Conservation (phyloP, 345 rosid genomes). For the Hibiscus mutabilis region DNA sequence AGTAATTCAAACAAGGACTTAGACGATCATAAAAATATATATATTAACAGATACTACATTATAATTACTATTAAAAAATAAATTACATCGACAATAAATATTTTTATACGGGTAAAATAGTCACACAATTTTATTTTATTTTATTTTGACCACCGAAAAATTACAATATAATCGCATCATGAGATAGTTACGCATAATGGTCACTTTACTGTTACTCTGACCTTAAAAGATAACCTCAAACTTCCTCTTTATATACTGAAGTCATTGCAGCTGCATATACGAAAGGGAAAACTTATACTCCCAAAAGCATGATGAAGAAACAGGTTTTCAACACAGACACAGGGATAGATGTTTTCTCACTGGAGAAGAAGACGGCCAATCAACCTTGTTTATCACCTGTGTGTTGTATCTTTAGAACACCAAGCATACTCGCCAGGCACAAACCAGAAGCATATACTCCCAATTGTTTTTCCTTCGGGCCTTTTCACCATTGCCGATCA, state of each 20-base stretch:
- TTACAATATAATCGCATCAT: no score
- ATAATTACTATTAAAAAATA: no score
- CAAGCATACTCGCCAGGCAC: conserved; percentile 18
- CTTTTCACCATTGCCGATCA: conserved; percentile 8
- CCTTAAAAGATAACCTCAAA: no score
- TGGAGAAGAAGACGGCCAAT: conserved; percentile 1
- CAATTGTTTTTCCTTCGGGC: conserved; percentile 27
- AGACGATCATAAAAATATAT: no score
- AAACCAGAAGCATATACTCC: conserved; percentile 18
- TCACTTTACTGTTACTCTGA: no score
- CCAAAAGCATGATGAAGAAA: background rate
- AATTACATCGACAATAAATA: no score
- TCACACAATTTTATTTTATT: no score
- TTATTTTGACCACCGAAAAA: no score
- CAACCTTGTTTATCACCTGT: conserved; percentile 7
- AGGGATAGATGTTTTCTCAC: conserved; percentile 1
- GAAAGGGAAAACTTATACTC: background rate
- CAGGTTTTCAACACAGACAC: background rate
- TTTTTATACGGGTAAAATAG: no score
- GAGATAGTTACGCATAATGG: no score
- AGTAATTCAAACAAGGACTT: no score
- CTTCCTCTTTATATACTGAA: background rate
- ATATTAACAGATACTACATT: no score
- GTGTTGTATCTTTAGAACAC: conserved; percentile 20
- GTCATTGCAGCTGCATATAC: background rate